These are phyloP conservation scores for Venturia oleaginea DNA, from an alignment of 2,329 filamentous ascomycete species.

Conservation along the genomic window DNA sequence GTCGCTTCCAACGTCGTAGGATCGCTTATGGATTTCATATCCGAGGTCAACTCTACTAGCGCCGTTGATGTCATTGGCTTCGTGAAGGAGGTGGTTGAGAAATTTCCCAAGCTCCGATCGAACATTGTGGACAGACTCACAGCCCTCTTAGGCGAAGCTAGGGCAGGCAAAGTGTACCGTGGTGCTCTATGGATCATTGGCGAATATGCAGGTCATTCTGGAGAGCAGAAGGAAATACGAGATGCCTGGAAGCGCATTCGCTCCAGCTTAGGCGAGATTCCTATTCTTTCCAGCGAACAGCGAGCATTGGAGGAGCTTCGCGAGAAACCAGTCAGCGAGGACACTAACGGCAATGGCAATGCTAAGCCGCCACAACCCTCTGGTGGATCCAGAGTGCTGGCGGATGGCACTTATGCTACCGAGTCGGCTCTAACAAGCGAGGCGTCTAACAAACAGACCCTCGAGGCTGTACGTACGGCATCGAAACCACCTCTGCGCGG, in stretches of 20 bases:
- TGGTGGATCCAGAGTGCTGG: slow-evolving; percentile 82
- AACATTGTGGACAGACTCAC: slow-evolving; percentile 85
- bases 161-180: slow-evolving; percentile 93
- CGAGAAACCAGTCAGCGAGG: slow-evolving; percentile 61
- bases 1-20: slow-evolving; percentile 95
- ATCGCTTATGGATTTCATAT: slow-evolving; percentile 94
- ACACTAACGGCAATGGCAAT: slow-evolving; percentile 55
- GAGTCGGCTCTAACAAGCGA: slow-evolving; percentile 93
- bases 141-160: slow-evolving; percentile 82
- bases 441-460: slow-evolving; percentile 76
- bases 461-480: slow-evolving; percentile 94
- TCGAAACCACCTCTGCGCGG: slow-evolving; percentile 93
- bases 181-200: slow-evolving; percentile 97
- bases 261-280: slow-evolving; percentile 89
- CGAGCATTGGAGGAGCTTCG: slow-evolving; percentile 73
- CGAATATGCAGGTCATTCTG: slow-evolving; percentile 61
- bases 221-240: slow-evolving; percentile 87
- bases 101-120: slow-evolving; percentile 81
- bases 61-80: slow-evolving; percentile 97
- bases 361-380: slow-evolving; percentile 66
- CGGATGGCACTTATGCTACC: slow-evolving; percentile 94
- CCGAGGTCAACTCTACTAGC: slow-evolving; percentile 78
- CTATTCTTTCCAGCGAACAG: slow-evolving; percentile 91
- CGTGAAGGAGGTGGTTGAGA: slow-evolving; percentile 97
- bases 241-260: slow-evolving; percentile 96